phyloP scores from a whole-genome alignment of 2,329 filamentous ascomycete genomes.

The Hypoxylon sp. region DNA sequence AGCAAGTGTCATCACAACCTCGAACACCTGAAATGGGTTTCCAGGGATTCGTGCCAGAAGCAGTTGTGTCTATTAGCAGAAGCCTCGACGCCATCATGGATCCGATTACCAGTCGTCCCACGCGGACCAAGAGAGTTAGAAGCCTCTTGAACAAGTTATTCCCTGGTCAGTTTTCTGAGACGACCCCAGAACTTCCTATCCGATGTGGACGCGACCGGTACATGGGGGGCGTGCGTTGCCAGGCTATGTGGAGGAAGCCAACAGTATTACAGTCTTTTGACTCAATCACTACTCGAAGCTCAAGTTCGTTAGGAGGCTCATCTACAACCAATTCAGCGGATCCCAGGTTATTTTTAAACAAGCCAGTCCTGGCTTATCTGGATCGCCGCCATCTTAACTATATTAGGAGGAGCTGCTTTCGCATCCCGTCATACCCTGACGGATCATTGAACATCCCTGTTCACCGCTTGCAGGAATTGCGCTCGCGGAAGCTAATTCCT shows the following conservation, averaged over 20 bases:
- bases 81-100: slow-evolving; percentile 63
- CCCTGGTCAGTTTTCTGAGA: slow-evolving; percentile 52
- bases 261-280: slow-evolving; percentile 54
- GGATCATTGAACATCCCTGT: slow-evolving; percentile 64
- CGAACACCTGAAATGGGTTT: slow-evolving; percentile 48
- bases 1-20: slow-evolving; percentile 52
- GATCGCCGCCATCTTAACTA: slow-evolving; percentile 63
- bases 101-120: slow-evolving; percentile 53
- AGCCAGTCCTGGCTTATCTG: slow-evolving; percentile 64
- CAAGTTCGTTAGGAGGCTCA: slow-evolving; percentile 52
- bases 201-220: slow-evolving; percentile 66
- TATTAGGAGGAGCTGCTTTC: slow-evolving; percentile 65
- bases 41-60: slow-evolving; percentile 52
- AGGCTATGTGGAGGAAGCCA: slow-evolving; percentile 65
- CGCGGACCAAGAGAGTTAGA: slow-evolving; percentile 60
- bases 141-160: slow-evolving; percentile 64
- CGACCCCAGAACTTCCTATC: slow-evolving; percentile 62
- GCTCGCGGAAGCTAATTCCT: slow-evolving; percentile 65
- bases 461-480: slow-evolving; percentile 62
- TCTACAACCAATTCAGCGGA: slow-evolving; percentile 28
- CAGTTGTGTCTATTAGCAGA: slow-evolving; percentile 61
- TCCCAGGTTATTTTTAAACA: slow-evolving; percentile 47
- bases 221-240: slow-evolving; percentile 62
- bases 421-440: slow-evolving; percentile 60
- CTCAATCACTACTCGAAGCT: slow-evolving; percentile 55